Percentiles rank a stretch among this genome's conserved stretches.
phyloP scores from a whole-genome alignment of 148 eudicot species.

The Camellia granthamiana region DNA sequence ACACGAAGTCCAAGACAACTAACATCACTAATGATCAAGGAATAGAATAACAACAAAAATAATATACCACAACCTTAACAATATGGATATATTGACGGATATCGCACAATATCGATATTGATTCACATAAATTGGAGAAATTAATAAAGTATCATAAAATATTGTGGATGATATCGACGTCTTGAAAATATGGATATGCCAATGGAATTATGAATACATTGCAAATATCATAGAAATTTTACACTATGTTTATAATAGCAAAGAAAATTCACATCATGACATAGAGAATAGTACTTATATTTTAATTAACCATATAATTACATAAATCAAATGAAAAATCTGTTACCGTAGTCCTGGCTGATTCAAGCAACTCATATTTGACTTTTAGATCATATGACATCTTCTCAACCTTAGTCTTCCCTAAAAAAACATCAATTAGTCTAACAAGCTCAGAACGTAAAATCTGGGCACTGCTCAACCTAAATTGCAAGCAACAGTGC shows the following conservation, averaged over 20 bases:
- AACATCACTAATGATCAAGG: not conserved
- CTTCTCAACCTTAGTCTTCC: constrained; percentile 69
- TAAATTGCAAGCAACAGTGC: not conserved
- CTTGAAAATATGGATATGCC: not conserved
- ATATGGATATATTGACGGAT: not conserved
- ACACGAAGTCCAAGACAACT: constrained; percentile 22
- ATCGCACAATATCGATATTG: too few relatives aligned
- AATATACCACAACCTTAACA: not conserved
- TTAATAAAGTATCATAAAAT: too few relatives aligned
- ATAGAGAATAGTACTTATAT: not conserved
- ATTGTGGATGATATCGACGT: not conserved
- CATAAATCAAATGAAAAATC: not conserved
- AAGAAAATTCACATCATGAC: constrained; percentile 4
- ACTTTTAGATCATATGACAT: constrained; percentile 57
- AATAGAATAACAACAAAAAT: too few relatives aligned
- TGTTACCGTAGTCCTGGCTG: constrained; percentile 59
- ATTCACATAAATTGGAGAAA: too few relatives aligned
- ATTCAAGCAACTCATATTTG: constrained; percentile 67
- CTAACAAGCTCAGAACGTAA: constrained; percentile 3
- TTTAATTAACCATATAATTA: not conserved
- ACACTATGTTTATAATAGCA: not conserved
- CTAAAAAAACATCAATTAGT: constrained; percentile 39
- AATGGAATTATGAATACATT: not conserved
- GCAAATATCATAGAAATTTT: not conserved
- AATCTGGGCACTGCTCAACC: not conserved